Base-by-base conservation (phyloP, 2,329 filamentous ascomycete species). In the Exserohilum turcica region DNA sequence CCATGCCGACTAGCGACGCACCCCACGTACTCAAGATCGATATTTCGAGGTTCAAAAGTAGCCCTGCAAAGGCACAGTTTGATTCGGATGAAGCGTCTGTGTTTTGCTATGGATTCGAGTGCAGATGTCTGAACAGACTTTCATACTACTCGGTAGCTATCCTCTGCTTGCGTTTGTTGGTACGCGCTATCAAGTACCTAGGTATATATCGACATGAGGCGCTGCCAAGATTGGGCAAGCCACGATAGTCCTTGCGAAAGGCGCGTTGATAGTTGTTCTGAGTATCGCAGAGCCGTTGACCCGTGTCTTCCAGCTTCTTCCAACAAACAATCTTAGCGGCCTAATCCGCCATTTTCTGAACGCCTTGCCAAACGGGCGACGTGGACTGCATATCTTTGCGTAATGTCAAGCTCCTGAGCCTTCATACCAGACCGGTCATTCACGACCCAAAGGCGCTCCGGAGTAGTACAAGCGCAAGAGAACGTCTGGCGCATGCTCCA, bases 101-200 rank as follows among this genome's bases (percentile, higher is more conserved):
- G 76, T 78, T 87, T 84, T 88, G 86, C 87, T 89, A 90, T 86
- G 86, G 83, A 86, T 72, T 76, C 77, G 77, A 83, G 84, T 85
- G 83, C 84, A 84, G 75, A 82, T 82, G 86, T 84, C 86, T 89
- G 84, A 85, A 71, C 66, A 77, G 77, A 77, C 43, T 52, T 63
- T 64, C 64, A 60, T 54, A 54, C 61, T 60, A 57, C 69, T 73
- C 67, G 66, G 70, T 62, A 66, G 70, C 73, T 75, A 81, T 74
- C 77, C 78, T 79, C 76, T 79, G 79, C 68, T 70, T 68, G 69
- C 68, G 66, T 71, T 71, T 64, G 75, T 68, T 78, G 73, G 72
- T 80, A 79, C 81, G 83, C 79, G 84, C 83, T 86, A 86, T 84
- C 79, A 85, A 85, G 81, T 84, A 74, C 71, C 68, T 74, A 74